Evolutionary conservation across 2,329 filamentous ascomycete genomes (phyloP).

Genomic region (Colletotrichum australisinense): DNA sequence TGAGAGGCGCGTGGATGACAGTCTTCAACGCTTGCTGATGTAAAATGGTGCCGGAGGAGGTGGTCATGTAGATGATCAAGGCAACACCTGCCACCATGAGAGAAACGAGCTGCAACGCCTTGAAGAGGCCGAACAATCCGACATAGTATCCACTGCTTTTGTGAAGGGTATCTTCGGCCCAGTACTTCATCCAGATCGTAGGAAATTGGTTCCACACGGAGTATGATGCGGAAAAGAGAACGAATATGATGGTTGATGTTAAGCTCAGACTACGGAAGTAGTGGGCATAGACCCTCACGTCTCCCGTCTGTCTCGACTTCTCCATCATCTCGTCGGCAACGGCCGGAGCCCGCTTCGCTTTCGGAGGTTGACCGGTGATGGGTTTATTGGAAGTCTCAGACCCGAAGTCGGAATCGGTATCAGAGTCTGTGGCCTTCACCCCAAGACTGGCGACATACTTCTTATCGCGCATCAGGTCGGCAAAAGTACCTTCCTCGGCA

Average conservation of each 20-base stretch:
- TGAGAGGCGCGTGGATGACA: constrained; percentile 46
- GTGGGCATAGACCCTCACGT: constrained; percentile 39
- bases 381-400: constrained; percentile 1
- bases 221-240: not conserved
- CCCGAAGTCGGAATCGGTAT: constrained; percentile 17
- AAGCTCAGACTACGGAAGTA: constrained; percentile 36
- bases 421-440: constrained; percentile 37
- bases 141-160: constrained; percentile 35
- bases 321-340: constrained; percentile 22
- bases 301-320: constrained; percentile 33
- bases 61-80: constrained; percentile 38
- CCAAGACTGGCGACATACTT: constrained; percentile 47
- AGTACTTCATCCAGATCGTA: constrained; percentile 47
- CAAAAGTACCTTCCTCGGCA: constrained; percentile 53
- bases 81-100: constrained; percentile 35
- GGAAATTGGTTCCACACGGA: constrained; percentile 38
- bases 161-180: constrained; percentile 39
- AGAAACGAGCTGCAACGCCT: constrained; percentile 29
- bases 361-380: not conserved
- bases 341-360: constrained; percentile 12
- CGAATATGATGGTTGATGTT: not conserved
- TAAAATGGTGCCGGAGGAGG: constrained; percentile 37
- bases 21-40: constrained; percentile 40
- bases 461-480: constrained; percentile 44
- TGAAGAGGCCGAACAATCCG: constrained; percentile 38